phyloP scores from a whole-genome alignment of 345 rosid genomes.

The Hibiscus trionum region DNA sequence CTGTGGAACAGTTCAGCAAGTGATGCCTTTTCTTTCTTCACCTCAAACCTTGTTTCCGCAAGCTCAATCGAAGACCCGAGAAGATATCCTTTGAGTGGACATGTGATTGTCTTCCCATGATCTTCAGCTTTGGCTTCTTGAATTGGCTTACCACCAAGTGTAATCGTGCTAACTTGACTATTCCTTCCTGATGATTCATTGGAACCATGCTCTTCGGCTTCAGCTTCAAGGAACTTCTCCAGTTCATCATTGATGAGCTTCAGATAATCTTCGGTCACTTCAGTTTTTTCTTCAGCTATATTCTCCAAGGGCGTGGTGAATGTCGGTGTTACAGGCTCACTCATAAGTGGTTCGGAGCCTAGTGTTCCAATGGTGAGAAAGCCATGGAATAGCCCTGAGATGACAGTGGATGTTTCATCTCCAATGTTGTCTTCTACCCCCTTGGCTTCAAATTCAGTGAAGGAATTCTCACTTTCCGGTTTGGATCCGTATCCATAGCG shows the following conservation, averaged over 20 bases:
- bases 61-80: slow-evolving; percentile 55
- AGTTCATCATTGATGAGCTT: slow-evolving; percentile 51
- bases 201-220: slow-evolving; percentile 44
- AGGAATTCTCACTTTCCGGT: slow-evolving; percentile 34
- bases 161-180: slow-evolving; percentile 53
- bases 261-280: slow-evolving; percentile 58
- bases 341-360: slow-evolving; percentile 45
- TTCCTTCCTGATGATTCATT: slow-evolving; percentile 56
- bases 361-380: slow-evolving; percentile 87
- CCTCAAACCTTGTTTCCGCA: slow-evolving; percentile 40
- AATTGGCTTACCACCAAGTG: slow-evolving; percentile 42
- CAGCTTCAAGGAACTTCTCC: slow-evolving; percentile 77
- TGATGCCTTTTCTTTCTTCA: slow-evolving; percentile 56
- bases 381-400: slow-evolving; percentile 60
- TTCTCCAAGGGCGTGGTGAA: slow-evolving; percentile 46
- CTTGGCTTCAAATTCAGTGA: slow-evolving; percentile 24
- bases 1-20: slow-evolving; percentile 67
- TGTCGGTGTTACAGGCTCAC: slow-evolving; percentile 65
- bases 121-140: slow-evolving; percentile 41
- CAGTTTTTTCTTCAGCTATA: slow-evolving; percentile 28
- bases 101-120: slow-evolving; percentile 29
- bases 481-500: slow-evolving; percentile 30
- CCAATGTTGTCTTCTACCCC: slow-evolving; percentile 17
- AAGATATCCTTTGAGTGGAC: slow-evolving; percentile 82
- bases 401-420: slow-evolving; percentile 29